Evolutionary conservation across 2,329 filamentous ascomycete species (phyloP), one percentile per base, ranked within the genome.

Genomic region (Penicillium sclerotigenum): DNA sequence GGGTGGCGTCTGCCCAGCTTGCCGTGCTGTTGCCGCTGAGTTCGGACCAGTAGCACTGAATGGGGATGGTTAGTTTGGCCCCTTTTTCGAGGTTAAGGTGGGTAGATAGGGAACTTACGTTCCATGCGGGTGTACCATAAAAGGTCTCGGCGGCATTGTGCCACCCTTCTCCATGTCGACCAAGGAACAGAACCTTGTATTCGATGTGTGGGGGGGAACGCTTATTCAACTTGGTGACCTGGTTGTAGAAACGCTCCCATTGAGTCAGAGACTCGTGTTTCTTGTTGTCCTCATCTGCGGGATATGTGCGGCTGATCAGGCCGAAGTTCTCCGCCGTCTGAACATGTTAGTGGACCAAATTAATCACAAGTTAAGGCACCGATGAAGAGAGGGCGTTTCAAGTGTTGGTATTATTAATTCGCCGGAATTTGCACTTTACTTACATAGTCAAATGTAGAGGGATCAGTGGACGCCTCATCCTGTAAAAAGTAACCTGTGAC

Each of bases 61-160:
- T 46, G 29, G 14, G 24, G 40, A 20, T 5, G 5, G n/a, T 37
- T 40, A 51, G 29, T 8, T 38, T 41, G 20, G 18, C 3, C 9
- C 40, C n/a, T n/a, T n/a, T n/a, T n/a, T n/a, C 7, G 2, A 11
- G 11, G n/a, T 11, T 34, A 24, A 14, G 24, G 18, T 11, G 9
- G 20, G n/a, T n/a, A n/a, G n/a, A n/a, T 11, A 43, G 26, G 33
- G 33, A 31, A 73, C 78, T 52, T 69, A 81, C 80, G 67, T 87
- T 83, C 84, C 83, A 86, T 0, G 79, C 81, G 4, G 79, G 75
- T 0, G 82, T 85, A 37, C 83, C 83, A 59, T 84, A 86, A 61
- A 75, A 81, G 2, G 72, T 67, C 65, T 86, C 80, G 1, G 82
- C 83, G 10, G 81, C 81, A 62, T 86, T 87, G 69, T 86, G 81